A percentile compares a stretch with the other conserved stretches of the same genome.
These are phyloP conservation scores for Leccinum imitatum DNA, from an alignment of 768 basidiomycete genomes.

Conservation along the genomic window DNA sequence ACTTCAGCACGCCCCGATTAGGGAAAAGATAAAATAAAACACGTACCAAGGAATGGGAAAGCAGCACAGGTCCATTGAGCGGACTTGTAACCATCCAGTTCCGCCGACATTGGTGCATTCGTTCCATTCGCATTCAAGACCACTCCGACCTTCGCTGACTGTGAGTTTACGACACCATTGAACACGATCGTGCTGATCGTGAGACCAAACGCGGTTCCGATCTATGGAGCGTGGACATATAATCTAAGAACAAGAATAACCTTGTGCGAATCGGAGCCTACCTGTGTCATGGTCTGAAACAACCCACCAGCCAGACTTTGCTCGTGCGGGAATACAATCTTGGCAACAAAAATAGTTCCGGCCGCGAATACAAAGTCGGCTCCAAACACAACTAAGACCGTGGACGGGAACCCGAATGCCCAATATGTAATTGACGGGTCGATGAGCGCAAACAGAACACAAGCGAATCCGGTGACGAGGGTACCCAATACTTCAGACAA, in stretches of 20 bases:
- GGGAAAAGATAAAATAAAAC: not conserved
- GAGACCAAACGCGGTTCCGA: conserved; percentile 69
- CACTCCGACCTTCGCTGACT: conserved; percentile 35
- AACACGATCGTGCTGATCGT: conserved; percentile 73
- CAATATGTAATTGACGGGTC: conserved; percentile 58
- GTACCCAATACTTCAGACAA: conserved; percentile 49
- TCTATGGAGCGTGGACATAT: conserved; percentile 31
- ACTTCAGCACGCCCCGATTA: not conserved
- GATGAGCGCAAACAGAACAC: conserved; percentile 69
- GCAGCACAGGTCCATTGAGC: conserved; percentile 67
- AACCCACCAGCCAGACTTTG: conserved; percentile 75
- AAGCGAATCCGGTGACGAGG: conserved; percentile 53
- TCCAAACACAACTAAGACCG: conserved; percentile 64
- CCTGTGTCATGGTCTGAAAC: conserved; percentile 80
- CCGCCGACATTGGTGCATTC: conserved; percentile 36
- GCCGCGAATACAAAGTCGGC: conserved; percentile 75
- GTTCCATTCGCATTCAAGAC: conserved; percentile 24
- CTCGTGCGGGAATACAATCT: conserved; percentile 62
- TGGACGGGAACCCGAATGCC: conserved; percentile 74
- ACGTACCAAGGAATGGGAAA: conserved; percentile 57
- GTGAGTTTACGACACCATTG: conserved; percentile 45
- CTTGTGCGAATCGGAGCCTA: conserved; percentile 23
- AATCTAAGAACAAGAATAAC: not conserved
- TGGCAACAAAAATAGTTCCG: conserved; percentile 75
- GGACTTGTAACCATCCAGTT: conserved; percentile 54